phyloP scores from a whole-genome alignment of 1,284 basidiomycete species.

The Mycena sp. region DNA sequence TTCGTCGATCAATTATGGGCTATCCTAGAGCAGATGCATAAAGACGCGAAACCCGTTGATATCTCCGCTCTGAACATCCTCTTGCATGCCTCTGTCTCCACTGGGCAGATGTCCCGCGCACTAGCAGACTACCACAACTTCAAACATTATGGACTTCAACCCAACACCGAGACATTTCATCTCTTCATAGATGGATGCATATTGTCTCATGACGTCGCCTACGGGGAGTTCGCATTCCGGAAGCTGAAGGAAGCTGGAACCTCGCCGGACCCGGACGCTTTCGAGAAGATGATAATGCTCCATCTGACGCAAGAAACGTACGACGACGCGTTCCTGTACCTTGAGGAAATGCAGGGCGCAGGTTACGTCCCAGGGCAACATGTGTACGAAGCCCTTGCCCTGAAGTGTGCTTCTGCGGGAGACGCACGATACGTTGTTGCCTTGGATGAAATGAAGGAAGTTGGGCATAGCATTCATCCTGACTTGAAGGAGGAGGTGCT shows the following conservation, averaged over 20 bases:
- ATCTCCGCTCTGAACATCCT: constrained; percentile 71
- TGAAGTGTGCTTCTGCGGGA: constrained; percentile 61
- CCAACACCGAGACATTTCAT: constrained; percentile 77
- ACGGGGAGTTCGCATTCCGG: constrained; percentile 65
- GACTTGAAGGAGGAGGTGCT: not conserved
- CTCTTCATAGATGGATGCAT: constrained; percentile 74
- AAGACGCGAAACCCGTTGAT: constrained; percentile 63
- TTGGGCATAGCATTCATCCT: constrained; percentile 1
- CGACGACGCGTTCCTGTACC: constrained; percentile 88
- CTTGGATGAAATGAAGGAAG: constrained; percentile 72
- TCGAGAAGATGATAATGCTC: constrained; percentile 72
- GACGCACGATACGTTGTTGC: constrained; percentile 77
- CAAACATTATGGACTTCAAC: constrained; percentile 61
- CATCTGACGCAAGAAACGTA: constrained; percentile 77
- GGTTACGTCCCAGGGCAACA: constrained; percentile 60
- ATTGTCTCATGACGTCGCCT: constrained; percentile 57
- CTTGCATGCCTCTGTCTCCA: constrained; percentile 67
- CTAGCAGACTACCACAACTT: constrained; percentile 79
- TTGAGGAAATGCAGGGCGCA: constrained; percentile 85
- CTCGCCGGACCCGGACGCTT: constrained; percentile 66
- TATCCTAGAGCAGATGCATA: constrained; percentile 67
- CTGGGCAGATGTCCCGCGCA: constrained; percentile 79
- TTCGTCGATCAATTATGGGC: constrained; percentile 74
- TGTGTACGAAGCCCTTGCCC: constrained; percentile 71
- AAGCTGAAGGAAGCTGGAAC: constrained; percentile 69